Conservation (phyloP, 768 basidiomycete genomes). For the Saitozyma podzolica region DNA sequence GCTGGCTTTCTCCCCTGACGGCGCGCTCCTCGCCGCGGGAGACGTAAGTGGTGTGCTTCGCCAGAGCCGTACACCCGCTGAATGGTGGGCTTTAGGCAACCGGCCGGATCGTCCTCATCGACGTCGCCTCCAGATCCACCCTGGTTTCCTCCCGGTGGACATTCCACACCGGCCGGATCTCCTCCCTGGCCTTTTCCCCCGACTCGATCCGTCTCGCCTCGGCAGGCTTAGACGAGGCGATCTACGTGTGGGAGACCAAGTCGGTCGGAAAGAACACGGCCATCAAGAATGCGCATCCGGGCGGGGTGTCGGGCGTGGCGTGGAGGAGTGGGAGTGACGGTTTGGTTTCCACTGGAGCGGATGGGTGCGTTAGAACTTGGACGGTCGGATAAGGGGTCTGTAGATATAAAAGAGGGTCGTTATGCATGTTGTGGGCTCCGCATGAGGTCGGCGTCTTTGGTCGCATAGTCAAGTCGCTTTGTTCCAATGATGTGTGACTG, state of each 20-base stretch:
- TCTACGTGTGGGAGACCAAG: conserved; percentile 79
- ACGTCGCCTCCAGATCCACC: conserved; percentile 62
- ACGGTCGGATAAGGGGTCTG: conserved; percentile 18
- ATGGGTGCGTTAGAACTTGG: conserved; percentile 68
- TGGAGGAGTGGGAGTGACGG: conserved; percentile 66
- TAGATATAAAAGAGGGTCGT: no score
- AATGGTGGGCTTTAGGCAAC: conserved; percentile 63
- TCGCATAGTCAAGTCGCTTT: no score
- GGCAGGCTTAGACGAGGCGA: conserved; percentile 87
- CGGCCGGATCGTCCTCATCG: conserved; percentile 78
- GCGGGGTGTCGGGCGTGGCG: conserved; percentile 76
- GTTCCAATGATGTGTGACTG: no score
- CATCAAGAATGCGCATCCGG: conserved; percentile 81
- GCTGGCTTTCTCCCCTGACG: conserved; percentile 78
- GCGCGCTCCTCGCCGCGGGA: conserved; percentile 71
- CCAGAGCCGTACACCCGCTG: neutral
- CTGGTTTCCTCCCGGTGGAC: conserved; percentile 69
- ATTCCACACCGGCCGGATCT: conserved; percentile 78
- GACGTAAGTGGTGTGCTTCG: conserved; percentile 64
- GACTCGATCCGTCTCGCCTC: conserved; percentile 78
- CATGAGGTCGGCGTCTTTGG: no score
- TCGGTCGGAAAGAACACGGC: conserved; percentile 69
- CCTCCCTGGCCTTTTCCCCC: conserved; percentile 72
- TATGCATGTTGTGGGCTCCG: no score
- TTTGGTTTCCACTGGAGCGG: conserved; percentile 74